Conservation (phyloP, 495 filamentous ascomycete genomes). For the Glutinoglossum americanum region DNA sequence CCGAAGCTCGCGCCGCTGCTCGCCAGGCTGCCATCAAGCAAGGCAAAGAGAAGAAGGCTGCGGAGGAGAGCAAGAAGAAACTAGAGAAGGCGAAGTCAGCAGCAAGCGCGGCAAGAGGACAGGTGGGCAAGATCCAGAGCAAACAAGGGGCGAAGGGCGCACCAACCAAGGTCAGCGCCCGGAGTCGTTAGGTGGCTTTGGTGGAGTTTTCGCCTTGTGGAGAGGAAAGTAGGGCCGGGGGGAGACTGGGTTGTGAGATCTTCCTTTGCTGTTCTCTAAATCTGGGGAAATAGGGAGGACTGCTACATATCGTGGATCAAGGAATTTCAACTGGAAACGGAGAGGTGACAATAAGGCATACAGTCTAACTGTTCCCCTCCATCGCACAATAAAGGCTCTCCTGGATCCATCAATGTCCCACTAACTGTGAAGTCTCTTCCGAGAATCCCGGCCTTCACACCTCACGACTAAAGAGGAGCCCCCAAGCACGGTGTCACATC, state of each 20-base stretch:
- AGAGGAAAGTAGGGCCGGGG: conserved; percentile 3
- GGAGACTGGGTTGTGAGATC: not conserved
- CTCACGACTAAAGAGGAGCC: too few relatives aligned
- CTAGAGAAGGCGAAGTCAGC: conserved; percentile 96
- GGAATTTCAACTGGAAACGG: not conserved
- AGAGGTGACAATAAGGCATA: not conserved
- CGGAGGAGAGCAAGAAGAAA: conserved; percentile 80
- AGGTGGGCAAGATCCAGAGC: conserved; percentile 57
- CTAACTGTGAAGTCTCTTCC: too few relatives aligned
- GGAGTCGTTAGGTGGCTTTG: conserved; percentile 42
- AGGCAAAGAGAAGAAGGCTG: conserved; percentile 91
- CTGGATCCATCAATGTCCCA: not conserved
- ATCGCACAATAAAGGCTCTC: not conserved
- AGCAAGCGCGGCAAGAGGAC: conserved; percentile 46
- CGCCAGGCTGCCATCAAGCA: conserved; percentile 82
- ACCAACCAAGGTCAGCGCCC: conserved; percentile 64
- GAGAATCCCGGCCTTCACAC: too few relatives aligned
- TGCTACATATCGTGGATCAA: not conserved
- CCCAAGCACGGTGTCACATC: too few relatives aligned
- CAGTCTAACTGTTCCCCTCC: not conserved
- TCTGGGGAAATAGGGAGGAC: not conserved
- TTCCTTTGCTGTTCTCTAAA: not conserved
- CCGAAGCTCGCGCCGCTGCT: conserved; percentile 84
- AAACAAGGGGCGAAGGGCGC: conserved; percentile 96
- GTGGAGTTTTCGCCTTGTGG: not conserved